Conservation (phyloP, 768 basidiomycete genomes). For the Lentinula sp. region DNA sequence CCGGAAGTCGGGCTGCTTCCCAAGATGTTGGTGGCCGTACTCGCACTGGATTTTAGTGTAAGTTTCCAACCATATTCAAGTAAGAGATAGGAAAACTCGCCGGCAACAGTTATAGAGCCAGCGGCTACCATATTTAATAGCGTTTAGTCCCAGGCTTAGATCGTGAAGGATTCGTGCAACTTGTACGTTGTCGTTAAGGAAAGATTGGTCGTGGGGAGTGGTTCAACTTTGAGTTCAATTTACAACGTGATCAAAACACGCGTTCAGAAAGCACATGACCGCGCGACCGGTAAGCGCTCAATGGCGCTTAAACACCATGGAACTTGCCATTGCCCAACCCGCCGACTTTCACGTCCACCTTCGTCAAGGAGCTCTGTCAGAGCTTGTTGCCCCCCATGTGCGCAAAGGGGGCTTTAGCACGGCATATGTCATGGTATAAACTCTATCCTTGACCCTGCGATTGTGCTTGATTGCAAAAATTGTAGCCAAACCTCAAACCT, state of each 20-base stretch:
- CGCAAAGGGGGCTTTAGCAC: slow-evolving; percentile 82
- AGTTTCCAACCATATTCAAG: neutral
- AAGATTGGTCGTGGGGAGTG: slow-evolving; percentile 6
- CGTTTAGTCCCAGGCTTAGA: neutral
- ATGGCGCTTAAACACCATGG: slow-evolving; percentile 17
- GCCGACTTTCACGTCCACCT: slow-evolving; percentile 98
- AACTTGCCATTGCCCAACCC: slow-evolving; percentile 52
- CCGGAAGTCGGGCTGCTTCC: slow-evolving; percentile 83
- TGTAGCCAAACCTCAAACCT: slow-evolving; percentile 86
- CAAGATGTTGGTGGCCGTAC: slow-evolving; percentile 82
- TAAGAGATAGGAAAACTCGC: slow-evolving; percentile 30
- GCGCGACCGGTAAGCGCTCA: neutral
- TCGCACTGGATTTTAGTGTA: slow-evolving; percentile 52
- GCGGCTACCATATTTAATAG: slow-evolving; percentile 59
- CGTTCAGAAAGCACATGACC: slow-evolving; percentile 16
- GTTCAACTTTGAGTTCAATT: neutral
- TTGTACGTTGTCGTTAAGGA: neutral
- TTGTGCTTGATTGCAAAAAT: slow-evolving; percentile 5
- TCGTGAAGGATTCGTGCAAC: neutral
- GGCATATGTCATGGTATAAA: slow-evolving; percentile 91
- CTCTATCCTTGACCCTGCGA: slow-evolving; percentile 8
- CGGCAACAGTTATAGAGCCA: slow-evolving; percentile 85
- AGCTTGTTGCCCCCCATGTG: slow-evolving; percentile 87
- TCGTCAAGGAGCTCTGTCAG: slow-evolving; percentile 76
- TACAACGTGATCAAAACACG: slow-evolving; percentile 14